Conservation (phyloP, 2,329 filamentous ascomycete species). For the Coniella vitis region DNA sequence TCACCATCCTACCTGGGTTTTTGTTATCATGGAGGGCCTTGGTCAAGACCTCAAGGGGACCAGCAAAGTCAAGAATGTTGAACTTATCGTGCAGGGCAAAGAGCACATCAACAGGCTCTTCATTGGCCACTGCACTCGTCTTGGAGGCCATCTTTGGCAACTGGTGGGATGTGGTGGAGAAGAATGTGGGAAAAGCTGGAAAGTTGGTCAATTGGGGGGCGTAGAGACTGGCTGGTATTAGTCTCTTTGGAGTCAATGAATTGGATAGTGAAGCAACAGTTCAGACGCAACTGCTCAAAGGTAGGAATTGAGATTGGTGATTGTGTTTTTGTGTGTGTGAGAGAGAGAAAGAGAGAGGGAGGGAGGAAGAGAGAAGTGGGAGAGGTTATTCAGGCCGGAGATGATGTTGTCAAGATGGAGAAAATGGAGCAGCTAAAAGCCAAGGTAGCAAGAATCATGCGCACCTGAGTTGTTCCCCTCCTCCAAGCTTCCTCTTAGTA, state of each 20-base stretch:
- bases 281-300: neutral
- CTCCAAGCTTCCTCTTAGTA: neutral
- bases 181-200: neutral
- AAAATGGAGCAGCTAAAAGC: too few relatives aligned
- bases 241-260: slow-evolving; percentile 8
- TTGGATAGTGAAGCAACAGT: neutral
- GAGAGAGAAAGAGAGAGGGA: too few relatives aligned
- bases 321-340: neutral
- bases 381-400: neutral
- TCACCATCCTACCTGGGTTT: slow-evolving; percentile 39
- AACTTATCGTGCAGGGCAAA: slow-evolving; percentile 55
- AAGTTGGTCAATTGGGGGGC: slow-evolving; percentile 6
- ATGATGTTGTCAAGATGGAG: neutral
- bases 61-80: slow-evolving; percentile 52
- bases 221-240: slow-evolving; percentile 7
- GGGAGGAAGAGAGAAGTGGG: neutral
- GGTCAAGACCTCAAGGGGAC: slow-evolving; percentile 45
- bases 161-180: slow-evolving; percentile 17
- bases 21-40: slow-evolving; percentile 46
- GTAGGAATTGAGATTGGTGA: neutral
- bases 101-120: slow-evolving; percentile 50
- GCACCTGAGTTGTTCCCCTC: neutral
- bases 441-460: neutral
- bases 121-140: slow-evolving; percentile 51
- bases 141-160: slow-evolving; percentile 50